Base-by-base conservation (phyloP, 805 yeast species). In the Sugiyamaella valdiviana region DNA sequence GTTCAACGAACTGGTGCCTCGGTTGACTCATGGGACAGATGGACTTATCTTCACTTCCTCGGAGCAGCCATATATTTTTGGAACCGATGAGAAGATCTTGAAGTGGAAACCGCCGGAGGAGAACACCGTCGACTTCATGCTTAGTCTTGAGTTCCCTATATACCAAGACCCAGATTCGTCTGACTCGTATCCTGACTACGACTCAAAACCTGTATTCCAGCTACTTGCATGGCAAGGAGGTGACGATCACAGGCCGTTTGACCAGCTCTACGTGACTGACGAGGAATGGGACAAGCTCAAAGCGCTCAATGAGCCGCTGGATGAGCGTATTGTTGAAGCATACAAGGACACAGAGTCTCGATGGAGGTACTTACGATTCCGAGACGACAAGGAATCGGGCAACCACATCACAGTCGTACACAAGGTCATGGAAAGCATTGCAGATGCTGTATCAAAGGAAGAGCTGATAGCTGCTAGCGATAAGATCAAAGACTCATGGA, bases 91-190 rank as follows among this genome's bases (percentile, higher is more conserved):
- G 0, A 79, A 88, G 5, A 71, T 93, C 44, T 69, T 93, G 48
- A 93, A 95, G 67, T 93, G 99, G 99, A 93, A 93, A 62, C 98
- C 99, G 2, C 87, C 95, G 10, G 86, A 86, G 53, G 99, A 91
- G 65, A 95, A 93, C 59, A 84, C 97, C 0, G 79, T 95, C 39
- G 99, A 93, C 66, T 93, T 87, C 67, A 82, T 82, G 62, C 65
- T 93, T 51, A 73, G 74, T 29, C 65, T 88, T 50, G 74, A 75
- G 32, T 85, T 86, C 58, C 78, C 80, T 15, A 57, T 66, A 6
- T 80, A 57, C 57, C 75, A 75, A 41, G 91, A 85, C 62, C 77
- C 77, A 5, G 85, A 81, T 48, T 44, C 52, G n/a, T 62, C 59
- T 23, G 65, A 70, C 22, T 70, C 71, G 39, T 89, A 88, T 61